These are phyloP conservation scores for Rhizopus microsporus DNA, from an alignment of 371 early-diverging fungal genomes.

Conservation along the genomic window DNA sequence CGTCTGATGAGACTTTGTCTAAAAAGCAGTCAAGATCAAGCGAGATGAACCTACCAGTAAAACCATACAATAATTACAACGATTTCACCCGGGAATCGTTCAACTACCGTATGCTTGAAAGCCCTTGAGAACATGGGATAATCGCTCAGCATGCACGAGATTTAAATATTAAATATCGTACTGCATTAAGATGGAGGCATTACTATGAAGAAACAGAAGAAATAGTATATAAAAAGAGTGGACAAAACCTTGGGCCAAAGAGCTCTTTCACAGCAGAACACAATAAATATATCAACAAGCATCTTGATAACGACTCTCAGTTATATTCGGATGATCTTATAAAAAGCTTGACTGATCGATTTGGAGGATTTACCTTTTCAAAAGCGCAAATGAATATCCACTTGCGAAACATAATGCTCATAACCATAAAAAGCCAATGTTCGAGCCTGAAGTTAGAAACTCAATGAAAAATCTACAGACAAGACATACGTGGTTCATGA, in stretches of 20 bases:
- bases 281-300: slow-evolving; percentile 7
- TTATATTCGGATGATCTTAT: slow-evolving; percentile 18
- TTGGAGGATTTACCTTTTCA: slow-evolving; percentile 8
- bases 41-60: slow-evolving; percentile 7
- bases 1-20: slow-evolving; percentile 4
- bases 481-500: slow-evolving; percentile 4
- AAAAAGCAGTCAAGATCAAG: slow-evolving; percentile 12
- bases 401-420: background rate
- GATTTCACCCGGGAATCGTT: slow-evolving; percentile 8
- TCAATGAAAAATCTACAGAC: slow-evolving; percentile 4
- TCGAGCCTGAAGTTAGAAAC: slow-evolving; percentile 9
- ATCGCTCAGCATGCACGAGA: slow-evolving; percentile 5
- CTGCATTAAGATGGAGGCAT: too few species aligned
- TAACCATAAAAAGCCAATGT: slow-evolving; percentile 3
- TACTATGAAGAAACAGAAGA: slow-evolving; percentile 10
- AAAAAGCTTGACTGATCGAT: slow-evolving; percentile 1
- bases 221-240: slow-evolving; percentile 6
- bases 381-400: slow-evolving; percentile 12
- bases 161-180: slow-evolving; percentile 13
- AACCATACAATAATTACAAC: slow-evolving; percentile 16
- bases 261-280: slow-evolving; percentile 15
- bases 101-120: slow-evolving; percentile 15
- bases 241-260: slow-evolving; percentile 8
- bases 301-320: slow-evolving; percentile 16
- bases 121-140: slow-evolving; percentile 7